Conservation (phyloP, 768 basidiomycete species). For the Pisolithus tinctorius region DNA sequence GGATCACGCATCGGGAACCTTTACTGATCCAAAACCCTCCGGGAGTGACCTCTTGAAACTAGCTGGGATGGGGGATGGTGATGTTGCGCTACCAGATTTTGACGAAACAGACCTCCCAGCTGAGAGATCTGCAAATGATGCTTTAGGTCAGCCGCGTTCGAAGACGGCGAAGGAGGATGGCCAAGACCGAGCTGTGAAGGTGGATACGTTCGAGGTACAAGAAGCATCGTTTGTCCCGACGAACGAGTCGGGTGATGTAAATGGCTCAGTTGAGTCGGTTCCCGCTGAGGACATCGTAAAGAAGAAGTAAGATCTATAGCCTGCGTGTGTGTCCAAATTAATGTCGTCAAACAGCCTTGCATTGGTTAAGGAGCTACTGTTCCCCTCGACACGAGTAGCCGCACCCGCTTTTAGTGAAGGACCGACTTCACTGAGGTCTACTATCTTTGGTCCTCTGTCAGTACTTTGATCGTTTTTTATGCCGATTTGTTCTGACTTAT, state of each 20-base stretch:
- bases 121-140: not conserved
- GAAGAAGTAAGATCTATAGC: slow-evolving; percentile 15
- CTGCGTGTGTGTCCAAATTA: not conserved
- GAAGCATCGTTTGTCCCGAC: too few relatives aligned
- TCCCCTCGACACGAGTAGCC: slow-evolving; percentile 31
- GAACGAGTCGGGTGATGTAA: too few relatives aligned
- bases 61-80: slow-evolving; percentile 40
- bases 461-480: slow-evolving; percentile 17
- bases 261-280: not conserved
- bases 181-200: too few relatives aligned
- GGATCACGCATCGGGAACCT: slow-evolving; percentile 1
- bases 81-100: slow-evolving; percentile 46
- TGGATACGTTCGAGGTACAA: too few relatives aligned
- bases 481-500: not conserved
- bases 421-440: slow-evolving; percentile 41
- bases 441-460: slow-evolving; percentile 64
- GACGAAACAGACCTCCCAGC: slow-evolving; percentile 35
- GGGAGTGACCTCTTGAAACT: slow-evolving; percentile 42
- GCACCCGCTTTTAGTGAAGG: slow-evolving; percentile 11
- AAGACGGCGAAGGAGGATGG: not conserved
- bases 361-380: slow-evolving; percentile 40
- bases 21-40: slow-evolving; percentile 24
- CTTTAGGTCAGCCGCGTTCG: slow-evolving; percentile 3
- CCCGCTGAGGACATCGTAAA: slow-evolving; percentile 17
- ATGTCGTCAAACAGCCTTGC: slow-evolving; percentile 28